Conservation (phyloP, 768 basidiomycete species). For the Termitomyces sp. region DNA sequence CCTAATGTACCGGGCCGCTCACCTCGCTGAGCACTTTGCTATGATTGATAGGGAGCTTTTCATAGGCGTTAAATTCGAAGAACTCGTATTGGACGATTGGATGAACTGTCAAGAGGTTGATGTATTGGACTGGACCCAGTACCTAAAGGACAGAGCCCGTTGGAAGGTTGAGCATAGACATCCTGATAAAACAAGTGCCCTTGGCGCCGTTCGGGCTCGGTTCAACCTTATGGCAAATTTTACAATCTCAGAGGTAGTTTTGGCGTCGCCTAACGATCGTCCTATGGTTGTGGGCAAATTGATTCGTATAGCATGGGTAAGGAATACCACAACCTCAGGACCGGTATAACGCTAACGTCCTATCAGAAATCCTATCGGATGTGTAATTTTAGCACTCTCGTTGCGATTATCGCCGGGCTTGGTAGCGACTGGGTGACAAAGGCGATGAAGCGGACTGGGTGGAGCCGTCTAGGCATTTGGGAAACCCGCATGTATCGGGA, state of each 20-base stretch:
- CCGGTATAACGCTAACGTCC: slow-evolving; percentile 1
- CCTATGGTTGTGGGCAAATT: slow-evolving; percentile 68
- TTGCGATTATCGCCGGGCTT: slow-evolving; percentile 76
- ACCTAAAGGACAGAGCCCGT: slow-evolving; percentile 66
- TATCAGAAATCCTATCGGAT: slow-evolving; percentile 72
- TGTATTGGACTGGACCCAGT: slow-evolving; percentile 79
- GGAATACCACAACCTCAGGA: slow-evolving; percentile 19
- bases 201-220: slow-evolving; percentile 70
- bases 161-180: slow-evolving; percentile 59
- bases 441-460: slow-evolving; percentile 57
- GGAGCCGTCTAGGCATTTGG: slow-evolving; percentile 61
- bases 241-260: slow-evolving; percentile 71
- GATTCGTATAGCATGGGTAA: slow-evolving; percentile 80
- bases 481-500: slow-evolving; percentile 72
- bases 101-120: slow-evolving; percentile 55
- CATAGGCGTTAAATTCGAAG: slow-evolving; percentile 80
- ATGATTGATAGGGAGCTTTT: slow-evolving; percentile 89
- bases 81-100: slow-evolving; percentile 76
- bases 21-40: slow-evolving; percentile 71
- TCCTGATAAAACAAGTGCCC: slow-evolving; percentile 59
- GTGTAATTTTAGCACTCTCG: slow-evolving; percentile 73
- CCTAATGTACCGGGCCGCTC: slow-evolving; percentile 51
- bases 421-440: slow-evolving; percentile 61
- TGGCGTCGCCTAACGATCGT: slow-evolving; percentile 65
- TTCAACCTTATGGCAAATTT: slow-evolving; percentile 86